These are phyloP conservation scores for Acanthamoeba lenticulata DNA, from an alignment of 208 protist species.

Conservation along the genomic window DNA sequence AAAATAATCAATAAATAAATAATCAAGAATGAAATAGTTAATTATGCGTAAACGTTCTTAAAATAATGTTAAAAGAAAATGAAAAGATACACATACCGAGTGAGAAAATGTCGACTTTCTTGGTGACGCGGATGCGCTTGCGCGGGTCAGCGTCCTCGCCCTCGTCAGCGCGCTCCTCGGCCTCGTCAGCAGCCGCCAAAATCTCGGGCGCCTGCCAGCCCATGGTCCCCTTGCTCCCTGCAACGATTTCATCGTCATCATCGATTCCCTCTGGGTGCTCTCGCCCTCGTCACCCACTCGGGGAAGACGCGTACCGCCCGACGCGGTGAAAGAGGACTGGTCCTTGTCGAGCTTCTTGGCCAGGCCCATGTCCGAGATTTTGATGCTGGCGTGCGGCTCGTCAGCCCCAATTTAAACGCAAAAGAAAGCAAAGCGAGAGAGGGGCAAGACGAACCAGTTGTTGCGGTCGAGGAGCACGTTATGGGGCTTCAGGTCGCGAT, in stretches of 20 bases:
- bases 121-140: constrained; percentile 45
- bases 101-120: constrained; percentile 75
- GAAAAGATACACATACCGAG: neutral
- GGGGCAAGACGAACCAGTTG: neutral
- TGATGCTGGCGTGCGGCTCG: neutral
- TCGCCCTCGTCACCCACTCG: no score
- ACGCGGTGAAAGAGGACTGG: constrained; percentile 9
- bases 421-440: neutral
- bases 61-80: neutral
- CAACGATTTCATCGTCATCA: no score
- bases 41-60: neutral
- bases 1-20: no score
- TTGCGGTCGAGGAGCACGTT: constrained; percentile 66
- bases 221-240: constrained; percentile 7
- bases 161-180: neutral
- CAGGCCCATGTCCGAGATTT: constrained; percentile 76
- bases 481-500: constrained; percentile 73
- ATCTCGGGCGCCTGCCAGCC: constrained; percentile 38
- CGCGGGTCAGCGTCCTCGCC: neutral
- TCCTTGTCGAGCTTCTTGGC: constrained; percentile 71
- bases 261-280: no score
- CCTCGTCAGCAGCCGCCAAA: neutral
- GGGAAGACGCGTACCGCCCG: neutral
- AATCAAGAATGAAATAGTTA: no score
- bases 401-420: neutral